Evolutionary conservation across 2,329 filamentous ascomycete genomes (phyloP).

Genomic region (Colletotrichum sp.): DNA sequence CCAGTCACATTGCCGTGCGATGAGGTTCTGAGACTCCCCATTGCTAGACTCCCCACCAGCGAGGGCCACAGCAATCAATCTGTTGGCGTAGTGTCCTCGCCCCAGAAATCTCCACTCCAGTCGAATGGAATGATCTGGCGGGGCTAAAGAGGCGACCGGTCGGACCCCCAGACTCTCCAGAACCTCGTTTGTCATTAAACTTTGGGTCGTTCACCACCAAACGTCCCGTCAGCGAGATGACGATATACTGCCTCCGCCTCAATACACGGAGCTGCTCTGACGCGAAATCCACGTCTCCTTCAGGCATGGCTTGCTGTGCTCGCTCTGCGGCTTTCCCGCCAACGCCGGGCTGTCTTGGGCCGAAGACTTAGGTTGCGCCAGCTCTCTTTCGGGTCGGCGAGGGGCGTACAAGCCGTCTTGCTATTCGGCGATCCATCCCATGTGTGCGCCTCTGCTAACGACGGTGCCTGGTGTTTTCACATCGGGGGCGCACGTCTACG

Average conservation of each 20-base stretch:
- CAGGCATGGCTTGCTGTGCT: not conserved
- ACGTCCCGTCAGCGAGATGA: not conserved
- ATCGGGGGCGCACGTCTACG: not conserved
- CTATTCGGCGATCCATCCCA: not conserved
- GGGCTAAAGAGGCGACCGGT: not conserved
- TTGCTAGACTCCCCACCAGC: not conserved
- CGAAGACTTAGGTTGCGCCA: not conserved
- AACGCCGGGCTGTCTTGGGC: not conserved
- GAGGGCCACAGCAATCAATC: slow-evolving; percentile 3
- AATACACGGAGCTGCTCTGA: not conserved
- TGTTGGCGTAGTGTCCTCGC: not conserved
- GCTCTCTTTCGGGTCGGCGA: not conserved
- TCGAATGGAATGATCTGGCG: slow-evolving; percentile 2
- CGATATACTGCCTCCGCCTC: not conserved
- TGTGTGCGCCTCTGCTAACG: not conserved
- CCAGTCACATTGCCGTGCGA: not conserved
- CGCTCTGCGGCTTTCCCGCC: not conserved
- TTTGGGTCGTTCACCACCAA: not conserved
- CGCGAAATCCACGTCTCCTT: not conserved
- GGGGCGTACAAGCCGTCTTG: not conserved
- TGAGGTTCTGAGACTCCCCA: not conserved
- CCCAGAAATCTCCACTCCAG: slow-evolving; percentile 4
- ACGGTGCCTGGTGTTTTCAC: slow-evolving; percentile 5
- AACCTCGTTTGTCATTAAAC: not conserved
- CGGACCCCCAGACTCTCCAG: slow-evolving; percentile 1